These are phyloP conservation scores for Cystoisospora suis DNA, from an alignment of 169 alveolate species.

Conservation along the genomic window DNA sequence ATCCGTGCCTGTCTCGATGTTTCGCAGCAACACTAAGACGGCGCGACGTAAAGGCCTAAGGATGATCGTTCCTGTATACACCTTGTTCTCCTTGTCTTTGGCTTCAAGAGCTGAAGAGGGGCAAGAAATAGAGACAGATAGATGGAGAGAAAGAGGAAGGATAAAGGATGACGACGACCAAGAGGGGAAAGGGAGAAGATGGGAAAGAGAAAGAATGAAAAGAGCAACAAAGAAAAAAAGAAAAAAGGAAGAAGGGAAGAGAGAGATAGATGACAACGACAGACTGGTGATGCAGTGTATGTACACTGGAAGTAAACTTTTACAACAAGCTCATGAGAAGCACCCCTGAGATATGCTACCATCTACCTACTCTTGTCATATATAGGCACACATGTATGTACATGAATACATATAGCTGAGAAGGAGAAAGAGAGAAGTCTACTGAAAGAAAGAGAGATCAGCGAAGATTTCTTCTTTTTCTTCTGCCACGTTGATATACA, in stretches of 20 bases:
- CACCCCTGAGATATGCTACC: background rate
- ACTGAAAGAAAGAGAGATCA: no score
- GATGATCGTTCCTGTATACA: conserved; percentile 37
- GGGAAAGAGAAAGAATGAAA: background rate
- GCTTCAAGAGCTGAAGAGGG: conserved; percentile 56
- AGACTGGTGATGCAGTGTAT: background rate
- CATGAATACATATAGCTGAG: no score
- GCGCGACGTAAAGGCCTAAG: conserved; percentile 60
- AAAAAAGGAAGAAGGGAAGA: background rate
- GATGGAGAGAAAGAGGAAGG: background rate
- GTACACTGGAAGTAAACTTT: no score
- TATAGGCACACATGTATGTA: background rate
- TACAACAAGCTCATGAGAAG: no score
- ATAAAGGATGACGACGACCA: background rate
- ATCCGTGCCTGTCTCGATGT: conserved; percentile 46
- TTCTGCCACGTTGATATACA: no score
- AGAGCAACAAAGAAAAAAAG: background rate
- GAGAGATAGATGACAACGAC: background rate
- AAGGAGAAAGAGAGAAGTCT: no score
- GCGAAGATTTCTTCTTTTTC: no score
- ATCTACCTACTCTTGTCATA: background rate
- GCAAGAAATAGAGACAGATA: background rate
- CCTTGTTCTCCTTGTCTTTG: conserved; percentile 15
- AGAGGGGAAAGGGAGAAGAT: background rate
- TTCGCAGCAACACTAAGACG: conserved; percentile 56